Evolutionary conservation across 1,284 basidiomycete species (phyloP).

Genomic region (Microstroma glucosiphilum): DNA sequence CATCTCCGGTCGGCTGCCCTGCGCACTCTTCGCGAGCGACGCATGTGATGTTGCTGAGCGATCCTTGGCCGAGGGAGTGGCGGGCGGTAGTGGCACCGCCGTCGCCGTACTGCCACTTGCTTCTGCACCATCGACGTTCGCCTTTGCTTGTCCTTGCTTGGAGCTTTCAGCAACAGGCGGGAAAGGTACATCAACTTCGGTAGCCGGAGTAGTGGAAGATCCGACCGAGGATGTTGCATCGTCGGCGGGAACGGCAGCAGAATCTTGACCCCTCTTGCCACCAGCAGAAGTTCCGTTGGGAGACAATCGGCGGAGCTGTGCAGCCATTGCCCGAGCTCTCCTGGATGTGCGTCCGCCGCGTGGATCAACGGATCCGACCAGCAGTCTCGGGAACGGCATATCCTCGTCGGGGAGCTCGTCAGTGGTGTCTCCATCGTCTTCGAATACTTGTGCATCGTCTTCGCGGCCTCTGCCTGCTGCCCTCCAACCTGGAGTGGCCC

Average conservation of each 20-base stretch:
- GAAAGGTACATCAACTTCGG: background rate
- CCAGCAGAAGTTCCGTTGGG: constrained; percentile 16
- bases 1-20: constrained; percentile 17
- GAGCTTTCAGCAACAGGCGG: background rate
- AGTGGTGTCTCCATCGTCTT: constrained; percentile 49
- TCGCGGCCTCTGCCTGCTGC: background rate
- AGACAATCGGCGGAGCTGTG: constrained; percentile 35
- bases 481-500: background rate
- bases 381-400: constrained; percentile 47
- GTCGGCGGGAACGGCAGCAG: background rate
- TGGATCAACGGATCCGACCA: constrained; percentile 48
- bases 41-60: constrained; percentile 8
- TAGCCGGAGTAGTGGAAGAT: background rate
- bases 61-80: constrained; percentile 11
- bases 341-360: constrained; percentile 42
- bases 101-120: background rate
- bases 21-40: background rate
- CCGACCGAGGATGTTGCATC: background rate
- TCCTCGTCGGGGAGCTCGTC: constrained; percentile 49
- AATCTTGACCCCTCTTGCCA: no score
- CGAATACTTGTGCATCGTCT: constrained; percentile 9
- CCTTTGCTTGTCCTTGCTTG: background rate
- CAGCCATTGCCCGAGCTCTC: constrained; percentile 44
- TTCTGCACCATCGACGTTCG: background rate
- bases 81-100: background rate